Evolutionary conservation across 371 early-diverging fungal genomes (phyloP).

Genomic region (Mucor mucedo): DNA sequence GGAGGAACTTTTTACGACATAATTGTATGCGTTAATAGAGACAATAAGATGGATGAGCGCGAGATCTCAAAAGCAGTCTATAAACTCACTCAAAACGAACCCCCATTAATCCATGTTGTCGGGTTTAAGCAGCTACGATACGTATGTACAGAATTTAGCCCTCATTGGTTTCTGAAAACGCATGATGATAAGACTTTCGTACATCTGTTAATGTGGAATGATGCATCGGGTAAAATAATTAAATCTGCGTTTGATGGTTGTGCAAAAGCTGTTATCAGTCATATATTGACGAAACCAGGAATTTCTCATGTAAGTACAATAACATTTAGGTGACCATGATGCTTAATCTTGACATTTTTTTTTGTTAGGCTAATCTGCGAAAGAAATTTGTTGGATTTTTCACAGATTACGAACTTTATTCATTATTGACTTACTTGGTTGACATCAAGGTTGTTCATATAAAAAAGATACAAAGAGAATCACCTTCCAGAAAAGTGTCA

Average conservation of each 20-base stretch:
- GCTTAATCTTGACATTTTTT: not conserved
- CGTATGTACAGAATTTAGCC: conserved; percentile 8
- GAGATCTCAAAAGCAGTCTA: not conserved
- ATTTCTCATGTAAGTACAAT: conserved; percentile 23
- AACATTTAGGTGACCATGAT: not conserved
- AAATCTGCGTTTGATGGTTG: conserved; percentile 18
- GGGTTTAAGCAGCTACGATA: conserved; percentile 22
- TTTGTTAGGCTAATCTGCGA: conserved; percentile 10
- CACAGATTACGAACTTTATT: conserved; percentile 20
- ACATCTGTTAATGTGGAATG: conserved; percentile 26
- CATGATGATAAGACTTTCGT: not conserved
- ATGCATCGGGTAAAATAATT: conserved; percentile 17
- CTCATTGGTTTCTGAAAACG: conserved; percentile 7
- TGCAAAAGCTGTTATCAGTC: conserved; percentile 14
- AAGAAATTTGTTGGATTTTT: conserved; percentile 11
- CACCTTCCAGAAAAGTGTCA: not conserved
- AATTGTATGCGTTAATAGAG: not conserved
- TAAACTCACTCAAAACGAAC: not conserved
- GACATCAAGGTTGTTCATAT: not conserved
- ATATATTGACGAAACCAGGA: conserved; percentile 21
- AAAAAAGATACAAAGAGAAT: conserved; percentile 5
- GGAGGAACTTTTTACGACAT: not conserved
- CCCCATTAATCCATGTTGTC: conserved; percentile 13
- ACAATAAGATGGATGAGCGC: not conserved
- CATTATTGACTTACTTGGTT: conserved; percentile 14